Evolutionary conservation across 805 yeast species (phyloP).

Genomic region (Yarrowia sp.): DNA sequence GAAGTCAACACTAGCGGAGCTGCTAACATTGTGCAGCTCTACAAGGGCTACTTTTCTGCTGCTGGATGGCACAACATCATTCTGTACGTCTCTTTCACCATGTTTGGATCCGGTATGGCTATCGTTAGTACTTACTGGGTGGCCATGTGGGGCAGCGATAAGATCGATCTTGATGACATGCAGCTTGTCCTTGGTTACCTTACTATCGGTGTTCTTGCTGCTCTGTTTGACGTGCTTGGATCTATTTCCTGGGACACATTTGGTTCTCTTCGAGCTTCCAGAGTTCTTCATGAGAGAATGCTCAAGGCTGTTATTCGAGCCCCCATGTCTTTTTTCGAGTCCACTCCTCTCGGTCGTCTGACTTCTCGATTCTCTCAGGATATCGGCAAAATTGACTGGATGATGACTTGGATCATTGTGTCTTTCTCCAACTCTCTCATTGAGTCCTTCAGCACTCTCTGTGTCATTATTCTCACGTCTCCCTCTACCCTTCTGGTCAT

Average conservation of each 20-base stretch:
- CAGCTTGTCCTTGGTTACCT: slow-evolving; percentile 70
- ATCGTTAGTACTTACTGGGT: slow-evolving; percentile 81
- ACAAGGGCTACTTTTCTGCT: slow-evolving; percentile 75
- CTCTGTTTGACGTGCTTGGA: slow-evolving; percentile 62
- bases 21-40: slow-evolving; percentile 61
- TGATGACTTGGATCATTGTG: slow-evolving; percentile 53
- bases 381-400: slow-evolving; percentile 84
- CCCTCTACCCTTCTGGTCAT: slow-evolving; percentile 82
- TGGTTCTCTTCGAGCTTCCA: slow-evolving; percentile 44
- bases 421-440: slow-evolving; percentile 55
- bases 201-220: slow-evolving; percentile 60
- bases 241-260: slow-evolving; percentile 64
- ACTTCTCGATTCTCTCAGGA: slow-evolving; percentile 90
- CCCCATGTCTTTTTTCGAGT: slow-evolving; percentile 94
- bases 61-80: slow-evolving; percentile 59
- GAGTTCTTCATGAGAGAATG: slow-evolving; percentile 76
- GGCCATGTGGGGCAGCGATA: slow-evolving; percentile 88
- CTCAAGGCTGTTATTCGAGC: slow-evolving; percentile 75
- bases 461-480: slow-evolving; percentile 77
- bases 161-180: slow-evolving; percentile 62
- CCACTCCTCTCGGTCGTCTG: slow-evolving; percentile 92
- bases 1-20: slow-evolving; percentile 32
- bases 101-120: slow-evolving; percentile 60
- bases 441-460: slow-evolving; percentile 60
- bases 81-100: slow-evolving; percentile 51